A percentile compares a stretch with the other conserved stretches of the same genome.
Conservation (phyloP, 2,329 filamentous ascomycete genomes). For the Penicillium concentricum region DNA sequence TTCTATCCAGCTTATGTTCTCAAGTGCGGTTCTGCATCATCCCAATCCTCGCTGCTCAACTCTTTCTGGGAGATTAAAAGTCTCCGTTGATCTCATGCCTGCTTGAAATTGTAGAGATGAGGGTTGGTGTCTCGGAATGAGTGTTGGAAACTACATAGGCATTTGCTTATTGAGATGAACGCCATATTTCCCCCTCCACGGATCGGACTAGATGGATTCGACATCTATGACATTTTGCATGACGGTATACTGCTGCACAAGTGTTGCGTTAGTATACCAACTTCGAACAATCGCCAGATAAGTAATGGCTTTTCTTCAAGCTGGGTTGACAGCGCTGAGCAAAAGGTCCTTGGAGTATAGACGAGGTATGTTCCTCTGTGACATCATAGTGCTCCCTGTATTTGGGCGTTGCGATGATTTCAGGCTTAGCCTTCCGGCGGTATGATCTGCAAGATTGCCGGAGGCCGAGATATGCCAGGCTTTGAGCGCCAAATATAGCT, state of each 20-base stretch:
- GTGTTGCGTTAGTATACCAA: too few species aligned
- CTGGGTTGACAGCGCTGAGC: too few species aligned
- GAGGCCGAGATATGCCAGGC: not conserved
- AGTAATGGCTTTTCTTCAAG: too few species aligned
- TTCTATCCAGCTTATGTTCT: not conserved
- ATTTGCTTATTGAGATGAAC: constrained; percentile 41
- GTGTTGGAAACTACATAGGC: constrained; percentile 38
- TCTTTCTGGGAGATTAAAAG: constrained; percentile 28
- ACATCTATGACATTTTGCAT: too few species aligned
- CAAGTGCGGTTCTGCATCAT: constrained; percentile 24
- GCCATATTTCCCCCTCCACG: constrained; percentile 25
- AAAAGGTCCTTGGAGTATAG: too few species aligned
- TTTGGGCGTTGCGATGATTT: not conserved
- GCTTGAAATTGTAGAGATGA: constrained; percentile 30
- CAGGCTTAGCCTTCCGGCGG: not conserved
- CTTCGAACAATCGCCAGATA: too few species aligned
- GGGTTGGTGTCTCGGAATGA: constrained; percentile 40
- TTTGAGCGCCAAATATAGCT: not conserved
- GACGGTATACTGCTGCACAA: too few species aligned
- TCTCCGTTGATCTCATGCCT: constrained; percentile 31
- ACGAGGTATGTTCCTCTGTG: too few species aligned
- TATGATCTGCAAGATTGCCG: not conserved
- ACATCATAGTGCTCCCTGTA: not conserved
- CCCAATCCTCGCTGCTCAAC: constrained; percentile 29
- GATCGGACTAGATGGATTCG: constrained; percentile 14